These are phyloP conservation scores for Backusella morwellensis DNA, from an alignment of 192 early-diverging fungal species.

Conservation along the genomic window DNA sequence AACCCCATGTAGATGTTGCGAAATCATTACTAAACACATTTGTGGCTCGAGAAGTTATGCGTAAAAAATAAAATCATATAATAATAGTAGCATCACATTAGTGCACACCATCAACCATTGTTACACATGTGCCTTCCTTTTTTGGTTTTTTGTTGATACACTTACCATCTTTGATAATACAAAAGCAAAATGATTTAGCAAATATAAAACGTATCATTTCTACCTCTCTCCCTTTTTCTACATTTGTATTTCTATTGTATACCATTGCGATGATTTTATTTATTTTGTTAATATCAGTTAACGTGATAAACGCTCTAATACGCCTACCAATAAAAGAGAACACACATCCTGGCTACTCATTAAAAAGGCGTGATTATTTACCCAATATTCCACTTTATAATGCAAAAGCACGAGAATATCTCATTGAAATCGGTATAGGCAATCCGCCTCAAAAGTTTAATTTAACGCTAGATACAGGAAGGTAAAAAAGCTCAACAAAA, in stretches of 20 bases:
- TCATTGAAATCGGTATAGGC: slow-evolving; percentile 68
- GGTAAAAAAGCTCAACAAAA: slow-evolving; percentile 11
- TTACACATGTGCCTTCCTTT: neutral
- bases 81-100: neutral
- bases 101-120: neutral
- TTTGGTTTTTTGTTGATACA: slow-evolving; percentile 9
- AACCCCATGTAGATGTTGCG: slow-evolving; percentile 26
- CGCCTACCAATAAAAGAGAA: neutral
- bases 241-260: neutral
- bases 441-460: slow-evolving; percentile 90
- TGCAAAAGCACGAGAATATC: slow-evolving; percentile 26
- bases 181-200: neutral
- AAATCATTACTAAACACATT: slow-evolving; percentile 24
- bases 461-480: slow-evolving; percentile 85
- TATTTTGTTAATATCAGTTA: neutral
- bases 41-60: slow-evolving; percentile 20
- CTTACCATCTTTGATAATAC: neutral
- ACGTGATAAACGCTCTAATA: neutral
- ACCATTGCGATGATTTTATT: neutral
- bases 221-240: neutral
- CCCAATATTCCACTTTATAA: slow-evolving; percentile 11
- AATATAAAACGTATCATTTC: neutral
- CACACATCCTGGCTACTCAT: neutral
- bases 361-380: slow-evolving; percentile 5
- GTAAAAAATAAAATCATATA: neutral